A percentile compares a stretch with the other conserved stretches of the same genome.
Conservation (phyloP, 176 grass and related monocot species). For the Eleusine coracana region DNA sequence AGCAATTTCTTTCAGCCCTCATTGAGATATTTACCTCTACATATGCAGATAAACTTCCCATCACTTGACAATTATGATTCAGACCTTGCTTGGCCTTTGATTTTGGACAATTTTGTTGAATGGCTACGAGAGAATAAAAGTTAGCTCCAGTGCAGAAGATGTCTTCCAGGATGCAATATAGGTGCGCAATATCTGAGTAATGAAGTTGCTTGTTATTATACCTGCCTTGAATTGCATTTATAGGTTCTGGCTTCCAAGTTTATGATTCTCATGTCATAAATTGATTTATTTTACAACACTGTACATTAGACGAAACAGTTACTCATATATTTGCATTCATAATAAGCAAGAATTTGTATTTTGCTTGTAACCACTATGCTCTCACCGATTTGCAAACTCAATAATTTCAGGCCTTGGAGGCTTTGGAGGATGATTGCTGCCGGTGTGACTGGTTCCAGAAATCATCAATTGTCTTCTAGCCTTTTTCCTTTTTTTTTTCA, state of each 20-base stretch:
- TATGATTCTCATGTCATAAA: background rate
- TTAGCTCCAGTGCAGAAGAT: constrained; percentile 46
- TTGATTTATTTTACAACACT: background rate
- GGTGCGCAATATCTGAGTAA: constrained; percentile 6
- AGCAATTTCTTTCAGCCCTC: constrained; percentile 8
- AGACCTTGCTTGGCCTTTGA: constrained; percentile 92
- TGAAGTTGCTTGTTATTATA: background rate
- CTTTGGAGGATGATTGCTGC: constrained; percentile 27
- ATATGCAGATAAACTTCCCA: constrained; percentile 90
- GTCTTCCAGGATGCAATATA: constrained; percentile 38
- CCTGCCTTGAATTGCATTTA: background rate
- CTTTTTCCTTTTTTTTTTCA: constrained; percentile 6
- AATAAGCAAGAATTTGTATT: too few relatives aligned
- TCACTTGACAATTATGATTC: constrained; percentile 94
- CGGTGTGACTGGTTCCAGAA: constrained; percentile 29
- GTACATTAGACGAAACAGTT: background rate
- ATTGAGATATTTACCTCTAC: constrained; percentile 30
- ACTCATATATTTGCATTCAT: background rate
- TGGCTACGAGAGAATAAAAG: constrained; percentile 79
- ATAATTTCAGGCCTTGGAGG: constrained; percentile 45
- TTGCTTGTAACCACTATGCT: background rate
- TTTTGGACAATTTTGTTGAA: constrained; percentile 99
- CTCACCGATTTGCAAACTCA: background rate
- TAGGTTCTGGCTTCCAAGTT: background rate
- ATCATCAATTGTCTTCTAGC: constrained; percentile 18